Percentiles rank a stretch among this genome's conserved stretches.
These are phyloP conservation scores for Lactifluus subvellereus DNA, from an alignment of 768 basidiomycete genomes.

Conservation along the genomic window DNA sequence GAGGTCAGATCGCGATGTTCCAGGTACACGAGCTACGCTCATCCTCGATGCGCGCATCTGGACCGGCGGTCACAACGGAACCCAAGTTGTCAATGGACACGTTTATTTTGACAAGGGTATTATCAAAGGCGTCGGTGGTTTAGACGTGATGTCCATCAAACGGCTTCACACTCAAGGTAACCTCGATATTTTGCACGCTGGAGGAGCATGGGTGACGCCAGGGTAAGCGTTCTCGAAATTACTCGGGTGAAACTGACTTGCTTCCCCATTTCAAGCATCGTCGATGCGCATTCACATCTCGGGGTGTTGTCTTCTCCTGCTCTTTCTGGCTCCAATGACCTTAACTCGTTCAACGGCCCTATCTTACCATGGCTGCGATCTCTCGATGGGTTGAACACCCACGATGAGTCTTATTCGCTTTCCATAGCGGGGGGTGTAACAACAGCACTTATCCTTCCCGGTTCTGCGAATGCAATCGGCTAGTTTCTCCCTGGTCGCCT, in stretches of 20 bases:
- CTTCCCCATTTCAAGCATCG: constrained; percentile 26
- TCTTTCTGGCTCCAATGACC: constrained; percentile 34
- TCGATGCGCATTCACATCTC: constrained; percentile 45
- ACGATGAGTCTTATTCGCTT: constrained; percentile 65
- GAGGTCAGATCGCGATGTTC: constrained; percentile 58
- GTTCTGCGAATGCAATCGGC: constrained; percentile 41
- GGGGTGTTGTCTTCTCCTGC: constrained; percentile 33
- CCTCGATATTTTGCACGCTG: constrained; percentile 49
- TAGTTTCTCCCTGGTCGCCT: background rate
- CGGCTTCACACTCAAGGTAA: constrained; percentile 21
- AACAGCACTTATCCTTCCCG: constrained; percentile 70
- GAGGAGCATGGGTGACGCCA: constrained; percentile 77
- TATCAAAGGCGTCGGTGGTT: constrained; percentile 51
- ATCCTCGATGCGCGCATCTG: constrained; percentile 77
- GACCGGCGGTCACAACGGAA: constrained; percentile 70
- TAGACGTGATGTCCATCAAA: constrained; percentile 28
- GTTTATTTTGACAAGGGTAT: constrained; percentile 66
- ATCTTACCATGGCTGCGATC: constrained; percentile 71
- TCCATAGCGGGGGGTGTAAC: constrained; percentile 80
- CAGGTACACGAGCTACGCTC: constrained; percentile 56
- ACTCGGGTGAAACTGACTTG: background rate
- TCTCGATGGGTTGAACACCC: constrained; percentile 76
- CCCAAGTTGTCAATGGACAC: constrained; percentile 57
- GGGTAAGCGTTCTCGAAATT: constrained; percentile 33
- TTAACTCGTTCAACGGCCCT: constrained; percentile 37